Evolutionary conservation across 2,329 filamentous ascomycete species (phyloP).

Genomic region (Diaporthe velutina): DNA sequence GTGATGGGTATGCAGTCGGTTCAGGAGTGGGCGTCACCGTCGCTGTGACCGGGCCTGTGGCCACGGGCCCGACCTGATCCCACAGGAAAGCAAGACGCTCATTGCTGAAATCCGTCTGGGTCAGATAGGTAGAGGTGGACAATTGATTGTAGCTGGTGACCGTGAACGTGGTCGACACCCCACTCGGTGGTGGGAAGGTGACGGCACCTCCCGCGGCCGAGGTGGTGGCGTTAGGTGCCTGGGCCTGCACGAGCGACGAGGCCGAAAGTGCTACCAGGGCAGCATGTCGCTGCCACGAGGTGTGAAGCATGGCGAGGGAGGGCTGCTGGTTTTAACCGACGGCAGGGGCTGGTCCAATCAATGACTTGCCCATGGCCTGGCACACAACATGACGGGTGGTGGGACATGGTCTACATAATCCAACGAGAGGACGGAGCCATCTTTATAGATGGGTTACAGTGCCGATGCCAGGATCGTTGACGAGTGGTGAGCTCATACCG

Average conservation of each 20-base stretch:
- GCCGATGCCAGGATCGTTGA: conserved; percentile 3
- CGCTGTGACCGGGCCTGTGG: conserved; percentile 26
- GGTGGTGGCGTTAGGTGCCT: neutral
- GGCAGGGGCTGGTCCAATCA: neutral
- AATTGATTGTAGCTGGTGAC: neutral
- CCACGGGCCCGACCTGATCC: conserved; percentile 31
- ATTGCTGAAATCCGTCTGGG: conserved; percentile 32
- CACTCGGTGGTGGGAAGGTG: neutral
- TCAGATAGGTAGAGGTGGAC: neutral
- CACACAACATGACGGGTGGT: neutral
- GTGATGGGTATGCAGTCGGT: neutral
- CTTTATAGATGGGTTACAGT: conserved; percentile 18
- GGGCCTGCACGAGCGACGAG: neutral
- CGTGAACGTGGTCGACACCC: conserved; percentile 1
- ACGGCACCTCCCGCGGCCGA: neutral
- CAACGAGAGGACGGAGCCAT: neutral
- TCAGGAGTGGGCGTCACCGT: conserved; percentile 21
- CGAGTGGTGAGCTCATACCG: conserved; percentile 4
- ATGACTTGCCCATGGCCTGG: neutral
- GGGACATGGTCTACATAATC: neutral
- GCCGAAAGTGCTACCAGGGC: neutral
- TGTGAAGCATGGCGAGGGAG: neutral
- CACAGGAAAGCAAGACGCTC: conserved; percentile 29
- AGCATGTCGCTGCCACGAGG: neutral
- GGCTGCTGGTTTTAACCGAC: neutral